A percentile compares a stretch with the other conserved stretches of the same genome.
These are phyloP conservation scores for Dictyostelium capitatum DNA, from an alignment of 78 protist species.

Conservation along the genomic window DNA sequence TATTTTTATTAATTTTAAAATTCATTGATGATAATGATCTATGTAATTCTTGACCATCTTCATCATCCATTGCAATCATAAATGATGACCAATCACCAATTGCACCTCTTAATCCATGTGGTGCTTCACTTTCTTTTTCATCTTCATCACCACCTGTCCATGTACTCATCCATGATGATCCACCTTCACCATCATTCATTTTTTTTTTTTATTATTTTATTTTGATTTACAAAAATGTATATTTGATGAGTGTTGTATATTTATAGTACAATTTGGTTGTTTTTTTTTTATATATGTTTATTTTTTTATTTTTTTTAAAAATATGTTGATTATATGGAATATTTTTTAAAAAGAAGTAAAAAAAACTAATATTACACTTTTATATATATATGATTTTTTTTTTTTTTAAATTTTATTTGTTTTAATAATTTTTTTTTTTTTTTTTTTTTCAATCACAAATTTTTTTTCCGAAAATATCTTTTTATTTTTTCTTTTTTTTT, in stretches of 20 bases:
- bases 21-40: constrained; percentile 34
- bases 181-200: constrained; percentile 16
- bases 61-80: constrained; percentile 73
- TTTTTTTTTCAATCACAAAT: too few relatives aligned
- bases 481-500: too few relatives aligned
- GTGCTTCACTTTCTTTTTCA: neutral
- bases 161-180: constrained; percentile 35
- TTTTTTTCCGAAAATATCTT: too few relatives aligned
- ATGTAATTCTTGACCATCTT: constrained; percentile 52
- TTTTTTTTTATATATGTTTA: neutral
- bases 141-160: constrained; percentile 18
- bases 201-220: neutral
- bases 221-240: neutral
- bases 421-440: too few relatives aligned
- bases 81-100: constrained; percentile 57
- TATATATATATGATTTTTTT: too few relatives aligned
- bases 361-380: too few relatives aligned
- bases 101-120: constrained; percentile 15
- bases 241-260: neutral
- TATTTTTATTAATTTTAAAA: neutral
- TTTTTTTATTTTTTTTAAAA: neutral
- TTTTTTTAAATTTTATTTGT: too few relatives aligned
- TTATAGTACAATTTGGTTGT: neutral
- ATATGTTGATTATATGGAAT: too few relatives aligned
- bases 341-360: too few relatives aligned